Conservation (phyloP, 2,329 filamentous ascomycete genomes). For the Talaromyces sp. region DNA sequence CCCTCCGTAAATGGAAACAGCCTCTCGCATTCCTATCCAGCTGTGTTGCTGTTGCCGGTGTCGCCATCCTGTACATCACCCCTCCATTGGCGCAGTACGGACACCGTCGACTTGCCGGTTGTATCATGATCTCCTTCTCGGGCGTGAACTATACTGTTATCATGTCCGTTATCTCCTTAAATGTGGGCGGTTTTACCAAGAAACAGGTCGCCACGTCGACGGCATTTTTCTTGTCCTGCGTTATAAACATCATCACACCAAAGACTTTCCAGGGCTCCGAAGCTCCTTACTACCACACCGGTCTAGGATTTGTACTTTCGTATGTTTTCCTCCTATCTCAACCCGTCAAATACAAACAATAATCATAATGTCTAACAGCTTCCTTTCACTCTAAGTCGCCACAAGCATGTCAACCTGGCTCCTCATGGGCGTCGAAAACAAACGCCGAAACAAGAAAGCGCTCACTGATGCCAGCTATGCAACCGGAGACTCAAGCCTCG, state of each 20-base stretch:
- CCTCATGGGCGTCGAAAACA: background rate
- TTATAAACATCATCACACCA: slow-evolving; percentile 25
- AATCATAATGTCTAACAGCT: background rate
- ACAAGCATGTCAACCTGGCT: background rate
- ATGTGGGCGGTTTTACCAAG: slow-evolving; percentile 28
- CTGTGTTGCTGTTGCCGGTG: background rate
- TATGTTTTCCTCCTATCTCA: background rate
- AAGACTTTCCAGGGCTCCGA: slow-evolving; percentile 24
- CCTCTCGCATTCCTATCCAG: background rate
- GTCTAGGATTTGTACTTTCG: slow-evolving; percentile 10
- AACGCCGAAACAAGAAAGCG: background rate
- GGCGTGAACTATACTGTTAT: slow-evolving; percentile 9
- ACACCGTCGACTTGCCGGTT: slow-evolving; percentile 9
- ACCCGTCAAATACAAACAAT: background rate
- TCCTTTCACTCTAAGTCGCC: background rate
- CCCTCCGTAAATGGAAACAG: background rate
- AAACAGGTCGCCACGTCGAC: slow-evolving; percentile 23
- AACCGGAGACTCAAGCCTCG: background rate
- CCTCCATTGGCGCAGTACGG: background rate
- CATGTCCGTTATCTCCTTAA: slow-evolving; percentile 13
- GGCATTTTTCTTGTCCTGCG: slow-evolving; percentile 25
- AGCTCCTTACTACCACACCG: slow-evolving; percentile 23
- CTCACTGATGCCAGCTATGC: background rate
- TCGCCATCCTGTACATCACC: background rate
- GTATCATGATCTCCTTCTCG: slow-evolving; percentile 20